Evolutionary conservation across 805 yeast genomes (phyloP).

Genomic region (Candida awuae): DNA sequence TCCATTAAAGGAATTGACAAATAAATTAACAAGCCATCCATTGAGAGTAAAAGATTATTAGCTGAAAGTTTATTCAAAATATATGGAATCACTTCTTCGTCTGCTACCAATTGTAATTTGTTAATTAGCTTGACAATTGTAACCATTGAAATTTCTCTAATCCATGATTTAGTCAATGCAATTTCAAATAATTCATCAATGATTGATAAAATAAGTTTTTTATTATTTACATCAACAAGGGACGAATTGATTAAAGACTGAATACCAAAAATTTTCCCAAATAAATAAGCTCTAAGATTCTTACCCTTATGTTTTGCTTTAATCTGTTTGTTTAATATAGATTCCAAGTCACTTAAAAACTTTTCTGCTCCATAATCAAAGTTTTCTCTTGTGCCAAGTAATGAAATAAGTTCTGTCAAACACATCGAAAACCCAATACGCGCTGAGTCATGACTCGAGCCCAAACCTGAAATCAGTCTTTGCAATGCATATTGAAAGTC

Average conservation of each 20-base stretch:
- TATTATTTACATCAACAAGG: slow-evolving; percentile 23
- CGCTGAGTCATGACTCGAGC: slow-evolving; percentile 77
- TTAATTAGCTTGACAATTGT: slow-evolving; percentile 54
- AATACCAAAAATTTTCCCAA: slow-evolving; percentile 80
- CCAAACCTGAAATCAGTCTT: slow-evolving; percentile 71
- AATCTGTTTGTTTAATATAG: slow-evolving; percentile 32
- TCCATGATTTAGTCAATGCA: slow-evolving; percentile 68
- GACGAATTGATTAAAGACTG: slow-evolving; percentile 62
- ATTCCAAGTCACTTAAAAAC: slow-evolving; percentile 30
- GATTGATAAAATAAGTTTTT: slow-evolving; percentile 27
- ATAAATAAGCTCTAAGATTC: slow-evolving; percentile 69
- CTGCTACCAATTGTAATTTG: slow-evolving; percentile 16
- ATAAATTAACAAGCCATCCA: slow-evolving; percentile 75
- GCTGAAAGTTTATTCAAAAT: slow-evolving; percentile 39
- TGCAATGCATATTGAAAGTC: slow-evolving; percentile 82
- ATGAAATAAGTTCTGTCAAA: slow-evolving; percentile 54
- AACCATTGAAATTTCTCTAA: slow-evolving; percentile 71
- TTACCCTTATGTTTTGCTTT: slow-evolving; percentile 56
- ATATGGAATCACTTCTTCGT: slow-evolving; percentile 14
- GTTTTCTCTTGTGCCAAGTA: slow-evolving; percentile 18
- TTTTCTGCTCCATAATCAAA: slow-evolving; percentile 31
- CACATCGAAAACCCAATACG: slow-evolving; percentile 86
- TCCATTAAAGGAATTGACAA: slow-evolving; percentile 38
- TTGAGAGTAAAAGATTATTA: slow-evolving; percentile 50
- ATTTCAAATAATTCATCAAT: slow-evolving; percentile 47